Percentiles rank a stretch among this genome's conserved stretches.
These are phyloP conservation scores for Collybiopsis luxurians DNA, from an alignment of 768 basidiomycete species.

Conservation along the genomic window DNA sequence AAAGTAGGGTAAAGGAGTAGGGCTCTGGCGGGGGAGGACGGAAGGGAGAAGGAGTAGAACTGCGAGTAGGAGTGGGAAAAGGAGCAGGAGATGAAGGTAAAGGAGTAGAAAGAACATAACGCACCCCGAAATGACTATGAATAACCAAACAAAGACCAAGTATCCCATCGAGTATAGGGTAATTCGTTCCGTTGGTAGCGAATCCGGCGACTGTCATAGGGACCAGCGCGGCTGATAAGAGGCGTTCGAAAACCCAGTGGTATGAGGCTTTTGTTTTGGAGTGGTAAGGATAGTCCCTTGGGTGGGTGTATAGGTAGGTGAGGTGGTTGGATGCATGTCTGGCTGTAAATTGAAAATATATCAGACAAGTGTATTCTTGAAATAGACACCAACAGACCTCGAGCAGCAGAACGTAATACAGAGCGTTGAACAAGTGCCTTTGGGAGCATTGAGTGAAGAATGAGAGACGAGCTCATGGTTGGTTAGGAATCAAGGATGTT, in stretches of 20 bases:
- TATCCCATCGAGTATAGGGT: constrained; percentile 88
- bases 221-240: constrained; percentile 83
- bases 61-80: too few species aligned
- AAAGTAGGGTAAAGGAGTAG: too few species aligned
- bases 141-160: constrained; percentile 86
- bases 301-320: constrained; percentile 42
- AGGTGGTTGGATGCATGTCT: constrained; percentile 1
- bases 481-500: too few species aligned
- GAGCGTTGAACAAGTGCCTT: constrained; percentile 42
- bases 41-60: too few species aligned
- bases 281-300: constrained; percentile 83
- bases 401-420: constrained; percentile 34
- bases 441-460: constrained; percentile 47
- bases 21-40: too few species aligned
- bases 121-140: constrained; percentile 93
- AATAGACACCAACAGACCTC: constrained; percentile 45
- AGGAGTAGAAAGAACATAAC: too few species aligned
- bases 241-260: constrained; percentile 91
- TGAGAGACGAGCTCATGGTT: constrained; percentile 48
- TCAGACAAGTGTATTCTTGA: too few species aligned
- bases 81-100: too few species aligned
- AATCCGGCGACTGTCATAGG: constrained; percentile 88
- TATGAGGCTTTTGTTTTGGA: constrained; percentile 85
- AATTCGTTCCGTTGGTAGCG: constrained; percentile 67
- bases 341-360: constrained; percentile 12